phyloP scores from a whole-genome alignment of 805 yeast species.

The Yarrowia sp. region DNA sequence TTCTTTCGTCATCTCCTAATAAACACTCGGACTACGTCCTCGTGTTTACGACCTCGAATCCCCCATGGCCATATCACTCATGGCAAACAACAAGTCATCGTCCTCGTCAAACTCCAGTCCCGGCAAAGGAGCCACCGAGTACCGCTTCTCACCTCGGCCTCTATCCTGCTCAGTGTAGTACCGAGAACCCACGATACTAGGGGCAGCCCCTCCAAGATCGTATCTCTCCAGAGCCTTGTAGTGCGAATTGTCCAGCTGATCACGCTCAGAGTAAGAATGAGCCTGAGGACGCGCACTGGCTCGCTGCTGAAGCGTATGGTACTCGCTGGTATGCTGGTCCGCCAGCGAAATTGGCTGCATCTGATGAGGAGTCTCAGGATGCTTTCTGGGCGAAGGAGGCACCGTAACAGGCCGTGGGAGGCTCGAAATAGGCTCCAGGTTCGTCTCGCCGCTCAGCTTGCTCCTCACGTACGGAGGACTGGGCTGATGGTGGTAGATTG shows the following conservation, averaged over 20 bases:
- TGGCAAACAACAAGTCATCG: constrained; percentile 51
- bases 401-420: constrained; percentile 8
- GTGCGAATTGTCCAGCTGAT: constrained; percentile 38
- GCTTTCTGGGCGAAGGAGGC: constrained; percentile 31
- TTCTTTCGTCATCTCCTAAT: not conserved
- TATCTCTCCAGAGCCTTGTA: constrained; percentile 26
- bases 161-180: constrained; percentile 34
- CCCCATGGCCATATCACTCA: constrained; percentile 51
- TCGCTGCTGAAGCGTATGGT: constrained; percentile 33
- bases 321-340: constrained; percentile 38
- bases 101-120: constrained; percentile 45
- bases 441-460: constrained; percentile 19
- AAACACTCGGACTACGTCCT: not conserved
- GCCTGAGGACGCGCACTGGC: constrained; percentile 33
- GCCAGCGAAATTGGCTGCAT: constrained; percentile 36
- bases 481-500: constrained; percentile 41
- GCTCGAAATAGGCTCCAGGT: constrained; percentile 4
- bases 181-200: constrained; percentile 2
- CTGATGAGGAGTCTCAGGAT: not conserved
- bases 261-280: constrained; percentile 27
- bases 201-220: constrained; percentile 8
- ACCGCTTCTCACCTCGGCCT: constrained; percentile 40
- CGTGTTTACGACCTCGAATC: not conserved
- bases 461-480: constrained; percentile 36
- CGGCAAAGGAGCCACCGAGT: constrained; percentile 36